Conservation (phyloP, 2,329 filamentous ascomycete species). For the Aureobasidium sp. region DNA sequence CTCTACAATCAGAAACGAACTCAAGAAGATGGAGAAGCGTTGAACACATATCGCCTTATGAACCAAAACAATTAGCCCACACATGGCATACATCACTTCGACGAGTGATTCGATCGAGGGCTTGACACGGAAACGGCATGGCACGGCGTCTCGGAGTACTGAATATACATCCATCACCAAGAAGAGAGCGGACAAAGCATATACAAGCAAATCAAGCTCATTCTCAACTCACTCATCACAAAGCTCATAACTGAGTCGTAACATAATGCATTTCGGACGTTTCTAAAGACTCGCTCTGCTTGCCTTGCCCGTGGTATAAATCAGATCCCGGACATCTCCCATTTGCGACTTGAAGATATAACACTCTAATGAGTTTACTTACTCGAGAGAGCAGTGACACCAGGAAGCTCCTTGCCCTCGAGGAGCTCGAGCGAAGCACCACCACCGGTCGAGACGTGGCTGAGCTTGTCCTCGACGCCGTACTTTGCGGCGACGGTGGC, state of each 20-base stretch:
- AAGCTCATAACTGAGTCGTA: not conserved
- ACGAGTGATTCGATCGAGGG: not conserved
- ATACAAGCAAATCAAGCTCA: not conserved
- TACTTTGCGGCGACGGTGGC: slow-evolving; percentile 98
- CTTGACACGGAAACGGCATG: slow-evolving; percentile 31
- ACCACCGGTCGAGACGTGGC: slow-evolving; percentile 94
- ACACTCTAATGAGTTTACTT: slow-evolving; percentile 41
- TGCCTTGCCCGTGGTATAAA: slow-evolving; percentile 14
- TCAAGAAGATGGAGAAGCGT: slow-evolving; percentile 76
- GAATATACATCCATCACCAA: not conserved
- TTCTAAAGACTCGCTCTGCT: slow-evolving; percentile 12
- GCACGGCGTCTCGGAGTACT: slow-evolving; percentile 27
- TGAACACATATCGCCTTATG: not conserved
- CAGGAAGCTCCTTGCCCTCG: slow-evolving; percentile 95
- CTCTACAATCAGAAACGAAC: slow-evolving; percentile 59
- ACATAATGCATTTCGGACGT: slow-evolving; percentile 12
- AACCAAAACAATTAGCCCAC: not conserved
- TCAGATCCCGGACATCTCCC: slow-evolving; percentile 11
- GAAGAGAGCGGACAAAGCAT: not conserved
- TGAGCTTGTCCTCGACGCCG: slow-evolving; percentile 89
- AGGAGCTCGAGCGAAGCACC: slow-evolving; percentile 92
- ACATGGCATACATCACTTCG: not conserved
- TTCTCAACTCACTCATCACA: not conserved
- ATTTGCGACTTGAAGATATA: not conserved
- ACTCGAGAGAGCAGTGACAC: slow-evolving; percentile 82